Evolutionary conservation across 2,329 filamentous ascomycete genomes (phyloP).

Genomic region (Phyllosticta citriasiana): DNA sequence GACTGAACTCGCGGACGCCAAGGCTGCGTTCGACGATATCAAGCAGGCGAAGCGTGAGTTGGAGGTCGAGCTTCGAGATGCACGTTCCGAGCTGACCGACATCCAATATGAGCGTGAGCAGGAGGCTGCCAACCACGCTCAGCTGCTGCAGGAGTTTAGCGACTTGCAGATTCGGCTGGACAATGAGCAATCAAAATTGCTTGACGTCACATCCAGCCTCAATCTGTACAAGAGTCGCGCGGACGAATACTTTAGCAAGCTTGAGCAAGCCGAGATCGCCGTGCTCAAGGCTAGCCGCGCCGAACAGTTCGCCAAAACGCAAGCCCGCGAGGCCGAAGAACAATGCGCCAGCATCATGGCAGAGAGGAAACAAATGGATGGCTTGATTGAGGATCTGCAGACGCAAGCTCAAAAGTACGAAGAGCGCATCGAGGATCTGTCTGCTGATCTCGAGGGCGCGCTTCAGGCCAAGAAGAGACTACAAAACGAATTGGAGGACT

Average conservation of each 20-base stretch:
- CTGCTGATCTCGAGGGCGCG: slow-evolving; percentile 76
- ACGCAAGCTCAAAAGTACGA: slow-evolving; percentile 82
- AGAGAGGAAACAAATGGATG: slow-evolving; percentile 83
- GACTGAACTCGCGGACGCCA: slow-evolving; percentile 75
- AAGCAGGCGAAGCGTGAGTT: slow-evolving; percentile 69
- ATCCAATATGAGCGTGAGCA: slow-evolving; percentile 70
- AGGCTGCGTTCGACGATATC: slow-evolving; percentile 75
- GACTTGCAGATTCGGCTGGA: slow-evolving; percentile 91
- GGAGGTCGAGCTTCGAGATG: slow-evolving; percentile 80
- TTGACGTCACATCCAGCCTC: slow-evolving; percentile 75
- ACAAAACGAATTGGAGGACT: slow-evolving; percentile 95
- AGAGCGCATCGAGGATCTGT: slow-evolving; percentile 82
- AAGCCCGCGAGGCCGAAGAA: slow-evolving; percentile 84
- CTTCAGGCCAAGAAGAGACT: slow-evolving; percentile 86
- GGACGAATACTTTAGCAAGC: slow-evolving; percentile 93
- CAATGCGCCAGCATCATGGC: slow-evolving; percentile 83
- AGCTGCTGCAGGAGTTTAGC: slow-evolving; percentile 83
- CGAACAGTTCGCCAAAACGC: slow-evolving; percentile 86
- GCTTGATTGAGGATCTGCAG: slow-evolving; percentile 78
- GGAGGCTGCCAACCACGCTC: slow-evolving; percentile 75
- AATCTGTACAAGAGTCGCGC: slow-evolving; percentile 83
- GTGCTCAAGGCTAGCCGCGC: slow-evolving; percentile 86
- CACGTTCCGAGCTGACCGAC: slow-evolving; percentile 73
- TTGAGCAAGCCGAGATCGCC: slow-evolving; percentile 92
- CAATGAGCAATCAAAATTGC: slow-evolving; percentile 72